Evolutionary conservation across 2,329 filamentous ascomycete genomes (phyloP), one percentile per base, ranked within the genome.

Genomic region (Aspergillus sp.): DNA sequence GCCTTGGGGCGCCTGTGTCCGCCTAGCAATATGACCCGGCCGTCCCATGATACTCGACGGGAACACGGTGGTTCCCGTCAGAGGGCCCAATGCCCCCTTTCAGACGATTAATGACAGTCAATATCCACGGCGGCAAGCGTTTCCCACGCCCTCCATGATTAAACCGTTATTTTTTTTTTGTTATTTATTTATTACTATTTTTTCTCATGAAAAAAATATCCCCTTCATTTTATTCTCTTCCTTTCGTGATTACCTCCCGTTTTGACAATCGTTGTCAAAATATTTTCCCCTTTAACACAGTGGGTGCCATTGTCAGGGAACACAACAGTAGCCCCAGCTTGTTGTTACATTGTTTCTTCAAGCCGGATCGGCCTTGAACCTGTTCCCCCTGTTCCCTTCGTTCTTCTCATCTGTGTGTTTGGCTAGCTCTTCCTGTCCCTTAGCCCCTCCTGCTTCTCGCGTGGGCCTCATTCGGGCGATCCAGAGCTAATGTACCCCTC

Each of bases 321-420:
- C 54, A 62, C 59, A 62, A 45, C 60, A 58, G 59, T 57, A 62
- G 59, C 49, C 57, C 51, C 58, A 56, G 52, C 35, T 50, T 60
- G 55, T 60, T 58, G 57, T 56, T 60, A 55, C 58, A 60, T 59
- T 42, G 51, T 51, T 51, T 55, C 53, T 53, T 57, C 55, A 57
- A 38, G 44, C 45, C 50, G 52, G 50, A 47, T 47, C 52, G 16
- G 43, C 38, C 45, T 33, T 52, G 42, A 52, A 32, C 53, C 50
- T 49, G 36, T 48, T 51, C 50, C 46, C 49, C 57, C 58, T 51
- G 52, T 58, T 49, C 52, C 46, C 47, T 52, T 53, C 47, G 42
- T 36, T 45, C 51, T 47, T 49, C 49, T 57, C 49, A 51, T 51
- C 47, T 52, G 52, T 60, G 56, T 48, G 36, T 54, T 59, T 56